A percentile compares a stretch with the other conserved stretches of the same genome.
These are phyloP conservation scores for Lathyrus sativus DNA, from an alignment of 306 rosid genomes.

Conservation along the genomic window DNA sequence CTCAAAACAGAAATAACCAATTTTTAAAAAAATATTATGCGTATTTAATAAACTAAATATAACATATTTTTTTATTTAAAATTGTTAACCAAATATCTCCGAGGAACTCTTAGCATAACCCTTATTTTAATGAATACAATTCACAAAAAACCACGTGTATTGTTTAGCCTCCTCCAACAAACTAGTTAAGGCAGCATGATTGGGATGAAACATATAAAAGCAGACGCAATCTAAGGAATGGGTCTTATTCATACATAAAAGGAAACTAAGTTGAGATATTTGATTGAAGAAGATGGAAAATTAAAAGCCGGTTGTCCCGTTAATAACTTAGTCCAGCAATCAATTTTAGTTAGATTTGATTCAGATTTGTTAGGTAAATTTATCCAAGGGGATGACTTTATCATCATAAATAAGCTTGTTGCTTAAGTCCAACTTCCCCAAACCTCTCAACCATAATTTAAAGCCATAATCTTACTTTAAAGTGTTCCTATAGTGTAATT, in stretches of 20 bases:
- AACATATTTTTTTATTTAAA: no score
- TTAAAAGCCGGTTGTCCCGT: constrained; percentile 6
- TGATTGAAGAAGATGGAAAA: constrained; percentile 5
- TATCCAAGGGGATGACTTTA: neutral
- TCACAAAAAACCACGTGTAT: neutral
- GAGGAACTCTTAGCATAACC: no score
- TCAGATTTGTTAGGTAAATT: constrained; percentile 32
- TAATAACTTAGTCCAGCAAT: constrained; percentile 32
- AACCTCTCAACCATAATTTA: constrained; percentile 8
- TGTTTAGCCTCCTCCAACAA: neutral
- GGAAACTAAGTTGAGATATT: neutral
- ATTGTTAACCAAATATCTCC: no score
- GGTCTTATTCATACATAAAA: neutral
- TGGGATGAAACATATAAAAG: constrained; percentile 22
- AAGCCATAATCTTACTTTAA: neutral
- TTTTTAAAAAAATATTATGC: no score
- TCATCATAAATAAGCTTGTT: constrained; percentile 8
- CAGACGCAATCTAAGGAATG: constrained; percentile 39
- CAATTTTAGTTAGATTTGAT: constrained; percentile 17
- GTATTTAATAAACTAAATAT: no score
- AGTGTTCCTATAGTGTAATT: neutral
- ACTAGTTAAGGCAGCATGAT: neutral
- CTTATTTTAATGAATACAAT: neutral
- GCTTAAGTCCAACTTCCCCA: neutral
- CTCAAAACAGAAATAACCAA: no score